Conservation (phyloP, 2,329 filamentous ascomycete genomes). For the Lasiodiplodia gonubiensis region DNA sequence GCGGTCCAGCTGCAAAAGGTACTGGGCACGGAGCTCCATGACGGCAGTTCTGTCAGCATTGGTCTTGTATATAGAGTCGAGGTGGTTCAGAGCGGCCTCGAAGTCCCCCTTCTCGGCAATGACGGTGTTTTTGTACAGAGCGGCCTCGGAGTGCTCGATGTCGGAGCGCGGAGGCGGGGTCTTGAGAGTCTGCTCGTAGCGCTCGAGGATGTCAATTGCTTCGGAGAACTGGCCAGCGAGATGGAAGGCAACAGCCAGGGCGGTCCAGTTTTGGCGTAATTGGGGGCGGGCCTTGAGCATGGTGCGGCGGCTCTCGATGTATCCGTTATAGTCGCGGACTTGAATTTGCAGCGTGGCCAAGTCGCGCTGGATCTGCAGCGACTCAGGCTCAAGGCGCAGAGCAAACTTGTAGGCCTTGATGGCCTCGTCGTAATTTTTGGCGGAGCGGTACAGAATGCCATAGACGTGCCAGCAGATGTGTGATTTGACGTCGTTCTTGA, state of each 20-base stretch:
- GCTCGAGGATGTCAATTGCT: constrained; percentile 88
- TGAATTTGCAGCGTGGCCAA: constrained; percentile 92
- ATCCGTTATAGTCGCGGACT: constrained; percentile 94
- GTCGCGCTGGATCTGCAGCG: constrained; percentile 90
- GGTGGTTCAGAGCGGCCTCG: constrained; percentile 82
- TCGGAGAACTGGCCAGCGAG: constrained; percentile 82
- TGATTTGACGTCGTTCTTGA: constrained; percentile 97
- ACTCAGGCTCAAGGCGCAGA: constrained; percentile 90
- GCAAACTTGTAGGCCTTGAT: constrained; percentile 99
- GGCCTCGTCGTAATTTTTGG: constrained; percentile 98
- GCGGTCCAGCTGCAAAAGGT: constrained; percentile 76
- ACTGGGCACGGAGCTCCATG: constrained; percentile 84
- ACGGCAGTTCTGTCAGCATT: constrained; percentile 84
- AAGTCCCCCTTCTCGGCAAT: constrained; percentile 89
- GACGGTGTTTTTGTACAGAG: constrained; percentile 92
- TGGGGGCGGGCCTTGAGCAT: constrained; percentile 87
- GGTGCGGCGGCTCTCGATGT: constrained; percentile 82
- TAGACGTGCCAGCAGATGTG: constrained; percentile 99
- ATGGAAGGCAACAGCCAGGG: constrained; percentile 91
- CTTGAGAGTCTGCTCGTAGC: constrained; percentile 93
- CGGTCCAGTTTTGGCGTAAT: constrained; percentile 93
- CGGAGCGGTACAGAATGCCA: constrained; percentile 86
- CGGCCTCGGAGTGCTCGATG: constrained; percentile 90
- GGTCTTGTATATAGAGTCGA: constrained; percentile 76
- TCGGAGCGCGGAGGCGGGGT: constrained; percentile 76